phyloP scores from a whole-genome alignment of 805 yeast genomes.

The Maudiozyma barnettii region DNA sequence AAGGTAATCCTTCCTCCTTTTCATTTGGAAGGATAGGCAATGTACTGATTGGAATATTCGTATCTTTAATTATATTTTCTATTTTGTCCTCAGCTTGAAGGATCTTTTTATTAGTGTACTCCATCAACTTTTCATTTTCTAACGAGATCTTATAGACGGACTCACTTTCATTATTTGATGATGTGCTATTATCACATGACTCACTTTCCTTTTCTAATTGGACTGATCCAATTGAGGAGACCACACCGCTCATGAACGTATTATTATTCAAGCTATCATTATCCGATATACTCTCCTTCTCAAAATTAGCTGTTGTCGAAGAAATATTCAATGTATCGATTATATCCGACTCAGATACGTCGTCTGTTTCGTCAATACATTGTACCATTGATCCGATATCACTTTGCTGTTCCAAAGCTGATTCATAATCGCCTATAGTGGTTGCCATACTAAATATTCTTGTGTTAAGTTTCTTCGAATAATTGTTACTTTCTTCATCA shows the following conservation, averaged over 20 bases:
- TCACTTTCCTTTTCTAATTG: not conserved
- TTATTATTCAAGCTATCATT: not conserved
- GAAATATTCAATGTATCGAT: not conserved
- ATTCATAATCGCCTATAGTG: slow-evolving; percentile 18
- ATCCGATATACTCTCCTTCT: not conserved
- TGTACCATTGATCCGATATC: not conserved
- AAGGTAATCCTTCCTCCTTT: not conserved
- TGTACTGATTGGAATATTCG: not conserved
- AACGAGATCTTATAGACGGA: not conserved
- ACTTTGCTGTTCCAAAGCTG: slow-evolving; percentile 14
- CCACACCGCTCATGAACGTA: not conserved
- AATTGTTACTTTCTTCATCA: not conserved
- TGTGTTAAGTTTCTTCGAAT: slow-evolving; percentile 10
- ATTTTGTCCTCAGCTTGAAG: not conserved
- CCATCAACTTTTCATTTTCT: not conserved
- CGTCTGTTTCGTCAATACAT: not conserved
- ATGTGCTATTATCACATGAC: not conserved
- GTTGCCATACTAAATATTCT: slow-evolving; percentile 21
- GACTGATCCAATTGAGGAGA: no score
- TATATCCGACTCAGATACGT: not conserved
- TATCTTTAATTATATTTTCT: not conserved
- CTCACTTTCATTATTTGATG: not conserved
- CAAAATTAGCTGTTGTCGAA: not conserved
- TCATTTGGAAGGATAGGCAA: not conserved
- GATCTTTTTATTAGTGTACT: slow-evolving; percentile 1